phyloP scores from a whole-genome alignment of 78 protist species.

The Pelomyxa schiedti region DNA sequence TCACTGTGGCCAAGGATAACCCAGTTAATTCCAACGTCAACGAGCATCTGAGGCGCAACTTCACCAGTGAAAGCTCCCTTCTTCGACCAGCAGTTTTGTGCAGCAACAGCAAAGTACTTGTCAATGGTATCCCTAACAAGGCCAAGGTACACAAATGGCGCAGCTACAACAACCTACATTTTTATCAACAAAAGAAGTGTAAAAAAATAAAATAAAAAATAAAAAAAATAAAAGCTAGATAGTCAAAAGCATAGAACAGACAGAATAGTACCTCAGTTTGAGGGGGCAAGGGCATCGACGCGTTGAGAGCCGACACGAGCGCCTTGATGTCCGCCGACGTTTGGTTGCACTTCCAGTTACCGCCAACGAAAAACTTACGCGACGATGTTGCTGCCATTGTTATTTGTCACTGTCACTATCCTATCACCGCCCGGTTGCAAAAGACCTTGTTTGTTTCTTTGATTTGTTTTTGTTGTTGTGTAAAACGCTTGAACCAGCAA shows the following conservation, averaged over 20 bases:
- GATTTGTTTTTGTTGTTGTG: too few species aligned
- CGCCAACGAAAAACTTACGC: constrained; percentile 62
- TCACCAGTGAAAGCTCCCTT: constrained; percentile 92
- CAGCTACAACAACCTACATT: too few species aligned
- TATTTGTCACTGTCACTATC: too few species aligned
- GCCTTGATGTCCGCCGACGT: constrained; percentile 8
- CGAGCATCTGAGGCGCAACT: constrained; percentile 26
- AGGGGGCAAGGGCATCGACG: neutral
- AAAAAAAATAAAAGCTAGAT: too few species aligned
- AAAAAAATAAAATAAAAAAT: too few species aligned
- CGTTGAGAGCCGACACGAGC: neutral
- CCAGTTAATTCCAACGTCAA: constrained; percentile 70
- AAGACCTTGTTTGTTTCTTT: too few species aligned
- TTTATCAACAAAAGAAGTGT: too few species aligned
- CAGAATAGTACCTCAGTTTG: constrained; percentile 19
- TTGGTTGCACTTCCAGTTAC: constrained; percentile 34
- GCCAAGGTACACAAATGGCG: too few species aligned
- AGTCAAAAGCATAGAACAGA: too few species aligned
- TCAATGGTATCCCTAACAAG: constrained; percentile 7
- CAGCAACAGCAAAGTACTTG: constrained; percentile 21
- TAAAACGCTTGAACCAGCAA: too few species aligned
- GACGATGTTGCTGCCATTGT: too few species aligned
- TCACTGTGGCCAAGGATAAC: constrained; percentile 96
- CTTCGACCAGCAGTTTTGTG: constrained; percentile 50
- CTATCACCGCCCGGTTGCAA: too few species aligned